Evolutionary conservation across 208 protist species (phyloP), one percentile per base, ranked within the genome.

Genomic region (Leptomonas seymouri): DNA sequence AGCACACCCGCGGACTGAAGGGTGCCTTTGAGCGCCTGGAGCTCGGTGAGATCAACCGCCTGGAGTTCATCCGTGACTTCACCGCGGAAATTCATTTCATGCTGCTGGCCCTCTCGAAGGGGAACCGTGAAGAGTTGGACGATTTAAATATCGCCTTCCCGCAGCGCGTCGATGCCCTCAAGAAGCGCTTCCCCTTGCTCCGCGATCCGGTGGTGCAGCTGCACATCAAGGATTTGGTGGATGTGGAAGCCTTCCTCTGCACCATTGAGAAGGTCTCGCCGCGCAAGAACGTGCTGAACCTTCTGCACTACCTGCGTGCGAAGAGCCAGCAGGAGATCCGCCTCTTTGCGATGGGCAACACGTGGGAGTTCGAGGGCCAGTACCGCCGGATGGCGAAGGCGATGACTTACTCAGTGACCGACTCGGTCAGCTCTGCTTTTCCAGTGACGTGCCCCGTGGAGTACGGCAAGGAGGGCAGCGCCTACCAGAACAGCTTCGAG

Each of bases 311-410:
- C 59, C 71, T 93, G 45, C 88, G 85, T 30, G 55, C 76, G 28
- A 85, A 89, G 64, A 91, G 85, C 46, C 88, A 93, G 55, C 85
- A 91, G 57, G 85, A 93, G 75, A 90, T 93, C 39, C 80, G 85
- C 12, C 74, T 93, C 41, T 86, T 82, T 28, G 88, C 84, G 12
- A 89, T 93, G 57, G 76, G 80, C 36, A 93, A 93, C 71, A 81
- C 76, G 45, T 93, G 88, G 88, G 84, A 93, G 71, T 72, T 64
- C 39, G 87, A 93, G 71, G 87, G 87, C 30, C 83, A 93, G 67
- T 93, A 93, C 61, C 71, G 74, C n/a, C 82, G 82, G 36, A 93
- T 90, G 83, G 39, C 75, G 25, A 82, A 84, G 45, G 80, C 78
- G 0, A 57, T 82, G 28, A 59, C 61, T n/a, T 61, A 59, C 53